phyloP scores from a whole-genome alignment of 306 rosid species.

The Vigna radiata region DNA sequence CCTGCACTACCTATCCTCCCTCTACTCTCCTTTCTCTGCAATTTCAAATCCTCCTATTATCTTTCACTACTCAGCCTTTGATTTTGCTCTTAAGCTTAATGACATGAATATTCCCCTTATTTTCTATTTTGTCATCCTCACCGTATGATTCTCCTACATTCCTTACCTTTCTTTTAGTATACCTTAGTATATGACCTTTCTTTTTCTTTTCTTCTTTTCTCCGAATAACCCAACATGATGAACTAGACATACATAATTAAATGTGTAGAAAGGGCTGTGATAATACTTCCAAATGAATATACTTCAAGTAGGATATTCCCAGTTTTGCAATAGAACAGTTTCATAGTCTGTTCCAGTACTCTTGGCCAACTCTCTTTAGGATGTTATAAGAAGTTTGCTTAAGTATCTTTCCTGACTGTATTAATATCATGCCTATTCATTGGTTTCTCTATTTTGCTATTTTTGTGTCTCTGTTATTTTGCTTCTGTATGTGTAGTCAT shows the following conservation, averaged over 20 bases:
- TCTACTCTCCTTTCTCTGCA: constrained; percentile 3
- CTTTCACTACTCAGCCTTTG: background rate
- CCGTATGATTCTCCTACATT: background rate
- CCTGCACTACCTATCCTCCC: background rate
- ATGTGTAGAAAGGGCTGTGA: constrained; percentile 2
- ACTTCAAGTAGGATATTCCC: background rate
- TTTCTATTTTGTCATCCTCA: constrained; percentile 5
- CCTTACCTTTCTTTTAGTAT: constrained; percentile 3
- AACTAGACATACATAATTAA: background rate
- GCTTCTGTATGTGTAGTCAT: background rate
- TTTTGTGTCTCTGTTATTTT: constrained; percentile 8
- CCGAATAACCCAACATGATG: constrained; percentile 8
- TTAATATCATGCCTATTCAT: constrained; percentile 25
- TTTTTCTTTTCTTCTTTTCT: background rate
- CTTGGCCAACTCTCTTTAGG: constrained; percentile 9
- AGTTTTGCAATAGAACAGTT: constrained; percentile 13
- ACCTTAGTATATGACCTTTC: constrained; percentile 1
- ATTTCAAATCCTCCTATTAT: background rate
- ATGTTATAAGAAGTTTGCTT: constrained; percentile 24
- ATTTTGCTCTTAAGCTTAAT: background rate
- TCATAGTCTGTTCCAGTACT: constrained; percentile 1
- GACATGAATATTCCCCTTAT: constrained; percentile 1
- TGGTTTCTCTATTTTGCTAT: constrained; percentile 7
- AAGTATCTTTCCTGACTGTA: constrained; percentile 9
- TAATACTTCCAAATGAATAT: constrained; percentile 1